Evolutionary conservation across 1,139 yeast species (phyloP).

Genomic region (Suhomyces bribrorum): DNA sequence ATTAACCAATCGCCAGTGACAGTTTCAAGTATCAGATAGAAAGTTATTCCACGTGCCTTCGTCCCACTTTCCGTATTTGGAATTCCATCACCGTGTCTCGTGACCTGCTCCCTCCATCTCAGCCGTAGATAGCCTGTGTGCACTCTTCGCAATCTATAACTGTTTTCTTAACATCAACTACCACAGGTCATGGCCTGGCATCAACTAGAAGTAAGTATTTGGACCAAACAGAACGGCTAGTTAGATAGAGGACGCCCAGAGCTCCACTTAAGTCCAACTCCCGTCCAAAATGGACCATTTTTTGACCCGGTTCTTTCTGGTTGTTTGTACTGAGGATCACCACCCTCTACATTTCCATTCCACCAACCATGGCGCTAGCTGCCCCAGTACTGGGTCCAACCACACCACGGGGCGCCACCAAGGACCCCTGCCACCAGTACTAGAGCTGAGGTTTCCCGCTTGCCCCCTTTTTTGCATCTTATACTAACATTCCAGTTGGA

Average conservation of each 20-base stretch:
- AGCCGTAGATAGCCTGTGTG: background rate
- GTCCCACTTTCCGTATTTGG: background rate
- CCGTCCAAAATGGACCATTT: background rate
- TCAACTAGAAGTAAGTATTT: conserved; percentile 41
- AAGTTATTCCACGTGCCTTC: background rate
- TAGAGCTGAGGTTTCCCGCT: background rate
- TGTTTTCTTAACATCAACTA: no score
- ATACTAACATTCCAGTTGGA: conserved; percentile 33
- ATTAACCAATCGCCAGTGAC: no score
- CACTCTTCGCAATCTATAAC: background rate
- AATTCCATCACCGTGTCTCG: background rate
- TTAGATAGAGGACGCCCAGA: no score
- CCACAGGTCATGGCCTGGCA: conserved; percentile 36
- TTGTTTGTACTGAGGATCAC: no score
- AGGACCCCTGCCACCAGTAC: no score
- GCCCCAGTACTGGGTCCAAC: no score
- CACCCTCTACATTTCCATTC: no score
- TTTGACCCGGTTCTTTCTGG: background rate
- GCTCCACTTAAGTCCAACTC: no score
- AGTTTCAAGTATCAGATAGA: no score
- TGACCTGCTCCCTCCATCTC: background rate
- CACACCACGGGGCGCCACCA: no score
- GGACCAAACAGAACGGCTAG: background rate
- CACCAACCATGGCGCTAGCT: no score
- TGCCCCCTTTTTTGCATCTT: conserved; percentile 2